Conservation (phyloP, 2,329 filamentous ascomycete genomes). For the Thielaviopsis ethacetica region DNA sequence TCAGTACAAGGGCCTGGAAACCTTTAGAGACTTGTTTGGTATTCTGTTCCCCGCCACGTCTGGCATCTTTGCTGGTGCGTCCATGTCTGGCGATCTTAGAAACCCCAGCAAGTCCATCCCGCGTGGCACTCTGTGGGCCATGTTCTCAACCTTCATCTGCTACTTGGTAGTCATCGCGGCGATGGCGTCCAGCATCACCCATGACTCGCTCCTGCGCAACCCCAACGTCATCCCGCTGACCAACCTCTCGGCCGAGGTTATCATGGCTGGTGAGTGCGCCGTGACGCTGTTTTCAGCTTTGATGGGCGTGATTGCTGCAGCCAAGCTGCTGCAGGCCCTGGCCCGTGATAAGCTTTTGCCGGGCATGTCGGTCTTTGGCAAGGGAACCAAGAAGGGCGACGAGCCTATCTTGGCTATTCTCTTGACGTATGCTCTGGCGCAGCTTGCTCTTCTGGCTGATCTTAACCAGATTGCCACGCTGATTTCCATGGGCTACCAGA, state of each 20-base stretch:
- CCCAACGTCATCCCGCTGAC: conserved; percentile 67
- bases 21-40: conserved; percentile 68
- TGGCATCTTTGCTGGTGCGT: conserved; percentile 54
- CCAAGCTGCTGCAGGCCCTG: conserved; percentile 71
- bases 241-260: conserved; percentile 57
- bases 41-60: conserved; percentile 59
- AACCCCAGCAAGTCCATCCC: conserved; percentile 76
- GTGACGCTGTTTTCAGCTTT: conserved; percentile 72
- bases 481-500: conserved; percentile 83
- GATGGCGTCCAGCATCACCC: conserved; percentile 60
- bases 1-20: conserved; percentile 46
- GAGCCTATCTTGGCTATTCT: conserved; percentile 64
- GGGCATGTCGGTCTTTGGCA: conserved; percentile 55
- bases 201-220: conserved; percentile 56
- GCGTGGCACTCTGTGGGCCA: conserved; percentile 64
- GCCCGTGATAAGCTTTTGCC: conserved; percentile 65
- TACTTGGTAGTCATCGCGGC: conserved; percentile 65
- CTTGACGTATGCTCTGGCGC: conserved; percentile 58
- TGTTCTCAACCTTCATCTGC: conserved; percentile 56
- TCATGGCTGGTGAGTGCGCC: conserved; percentile 69
- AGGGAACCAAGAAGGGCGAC: conserved; percentile 54
- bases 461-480: conserved; percentile 81
- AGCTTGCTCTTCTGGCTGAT: conserved; percentile 65
- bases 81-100: conserved; percentile 76
- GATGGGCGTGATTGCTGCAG: conserved; percentile 75